Base-by-base conservation (phyloP, 2,329 filamentous ascomycete species). In the Colletotrichum sp. region DNA sequence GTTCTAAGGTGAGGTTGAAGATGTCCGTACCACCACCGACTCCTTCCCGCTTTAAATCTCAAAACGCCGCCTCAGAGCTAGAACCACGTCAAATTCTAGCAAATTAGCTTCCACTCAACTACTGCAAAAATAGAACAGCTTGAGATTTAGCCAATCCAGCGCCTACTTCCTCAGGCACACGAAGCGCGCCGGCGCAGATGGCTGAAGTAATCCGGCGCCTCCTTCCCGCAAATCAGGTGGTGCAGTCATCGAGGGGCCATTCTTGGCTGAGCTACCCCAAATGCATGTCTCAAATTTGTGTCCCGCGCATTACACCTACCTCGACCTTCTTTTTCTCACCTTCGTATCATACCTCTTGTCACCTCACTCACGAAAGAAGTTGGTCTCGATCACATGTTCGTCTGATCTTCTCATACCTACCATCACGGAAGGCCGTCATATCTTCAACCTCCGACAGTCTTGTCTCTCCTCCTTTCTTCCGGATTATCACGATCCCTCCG, bases 221-320 rank as follows among this genome's bases (percentile, higher is more conserved):
- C 48, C 65, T 36, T 36, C 68, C 57, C 36, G 36, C 68, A 62
- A 70, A 63, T 70, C 26, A 24, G 28, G 57, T 36, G 52, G 48
- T 28, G 28, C 34, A 39, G 52, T 26, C 28, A 28, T 26, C 36
- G 13, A 34, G 9, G 5, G 67, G 55, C 32, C 52, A 9, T 60
- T n/a, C 22, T 39, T 36, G 67, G 57, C 8, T n/a, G 16, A 60
- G 24, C 30, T 36, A 48, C 26, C 57, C 26, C 26, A 36, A 63
- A 16, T 28, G 57, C 55, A 22, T 70, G 57, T 63, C 68, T 70
- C 68, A 63, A 24, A 0, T 13, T 48, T 28, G 6, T n/a, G 39
- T 52, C 26, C 13, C n/a, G 30, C n/a, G 8, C 24, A 32, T 32
- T 6, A 1, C 3, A 13, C 6, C 0, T 34, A 7, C 16, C 60